phyloP scores from a whole-genome alignment of 768 basidiomycete species.

The Suillus hirtellus region DNA sequence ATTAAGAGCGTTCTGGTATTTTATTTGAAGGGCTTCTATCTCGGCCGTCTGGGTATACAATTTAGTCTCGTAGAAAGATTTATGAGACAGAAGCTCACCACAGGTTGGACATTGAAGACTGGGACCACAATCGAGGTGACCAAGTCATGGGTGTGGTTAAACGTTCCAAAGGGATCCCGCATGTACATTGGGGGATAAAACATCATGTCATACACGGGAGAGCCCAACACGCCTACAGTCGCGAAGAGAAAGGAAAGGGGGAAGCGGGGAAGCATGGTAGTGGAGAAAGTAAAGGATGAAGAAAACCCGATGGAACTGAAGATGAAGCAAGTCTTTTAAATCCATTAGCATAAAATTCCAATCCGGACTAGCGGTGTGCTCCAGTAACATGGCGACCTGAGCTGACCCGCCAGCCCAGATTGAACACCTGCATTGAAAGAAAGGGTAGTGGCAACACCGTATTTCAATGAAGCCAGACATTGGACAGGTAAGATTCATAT shows the following conservation, averaged over 20 bases:
- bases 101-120: background rate
- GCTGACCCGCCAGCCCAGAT: background rate
- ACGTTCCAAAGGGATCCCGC: background rate
- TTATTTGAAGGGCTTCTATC: background rate
- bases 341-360: background rate
- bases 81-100: background rate
- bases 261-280: constrained; percentile 17
- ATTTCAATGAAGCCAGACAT: background rate
- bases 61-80: background rate
- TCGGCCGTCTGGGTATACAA: background rate
- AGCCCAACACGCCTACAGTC: constrained; percentile 11
- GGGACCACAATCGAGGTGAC: background rate
- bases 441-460: background rate
- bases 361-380: background rate
- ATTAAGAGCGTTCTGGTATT: background rate
- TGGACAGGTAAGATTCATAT: background rate
- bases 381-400: background rate
- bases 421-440: background rate
- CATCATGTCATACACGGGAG: constrained; percentile 13
- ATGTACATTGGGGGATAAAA: background rate
- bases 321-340: constrained; percentile 23
- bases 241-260: constrained; percentile 15
- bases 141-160: background rate
- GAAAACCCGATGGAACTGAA: background rate
- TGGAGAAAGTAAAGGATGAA: background rate